phyloP scores from a whole-genome alignment of 2,329 filamentous ascomycete species.

The Aspergillus cejpii region DNA sequence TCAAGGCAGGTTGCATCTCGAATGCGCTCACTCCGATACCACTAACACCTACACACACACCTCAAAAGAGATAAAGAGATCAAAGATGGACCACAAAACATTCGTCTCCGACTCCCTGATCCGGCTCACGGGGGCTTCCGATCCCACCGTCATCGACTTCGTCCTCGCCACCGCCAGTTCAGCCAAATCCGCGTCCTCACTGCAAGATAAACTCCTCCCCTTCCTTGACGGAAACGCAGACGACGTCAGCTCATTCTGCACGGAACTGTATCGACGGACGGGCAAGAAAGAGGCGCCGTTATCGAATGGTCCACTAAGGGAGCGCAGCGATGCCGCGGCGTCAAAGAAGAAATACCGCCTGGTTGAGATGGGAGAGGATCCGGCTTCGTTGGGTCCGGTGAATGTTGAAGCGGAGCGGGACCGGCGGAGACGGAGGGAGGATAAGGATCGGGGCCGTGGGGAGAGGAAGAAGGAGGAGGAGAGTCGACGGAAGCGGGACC shows the following conservation, averaged over 20 bases:
- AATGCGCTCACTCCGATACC: neutral
- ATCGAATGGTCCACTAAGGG: constrained; percentile 6
- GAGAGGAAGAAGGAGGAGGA: constrained; percentile 33
- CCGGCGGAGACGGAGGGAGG: constrained; percentile 23
- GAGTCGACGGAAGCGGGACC: constrained; percentile 33
- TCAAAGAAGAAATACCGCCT: constrained; percentile 48
- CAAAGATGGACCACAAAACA: constrained; percentile 38
- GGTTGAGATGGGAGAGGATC: constrained; percentile 50
- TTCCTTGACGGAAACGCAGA: constrained; percentile 48
- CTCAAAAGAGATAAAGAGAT: constrained; percentile 19
- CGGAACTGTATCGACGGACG: constrained; percentile 39
- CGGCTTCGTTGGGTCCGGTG: constrained; percentile 22
- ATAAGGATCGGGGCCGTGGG: constrained; percentile 17
- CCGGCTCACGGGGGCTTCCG: constrained; percentile 50
- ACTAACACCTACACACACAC: neutral
- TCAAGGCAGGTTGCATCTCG: neutral
- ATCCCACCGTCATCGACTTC: constrained; percentile 52
- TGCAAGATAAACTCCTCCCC: constrained; percentile 47
- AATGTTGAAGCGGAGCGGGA: constrained; percentile 36
- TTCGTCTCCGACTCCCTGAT: constrained; percentile 48
- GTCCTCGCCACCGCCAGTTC: constrained; percentile 49
- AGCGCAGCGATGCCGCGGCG: constrained; percentile 22
- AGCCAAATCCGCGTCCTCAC: constrained; percentile 43
- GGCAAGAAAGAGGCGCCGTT: constrained; percentile 18
- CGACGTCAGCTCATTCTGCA: constrained; percentile 45